Evolutionary conservation across 2,329 filamentous ascomycete species (phyloP).

Genomic region (Arachnomyces sp.): DNA sequence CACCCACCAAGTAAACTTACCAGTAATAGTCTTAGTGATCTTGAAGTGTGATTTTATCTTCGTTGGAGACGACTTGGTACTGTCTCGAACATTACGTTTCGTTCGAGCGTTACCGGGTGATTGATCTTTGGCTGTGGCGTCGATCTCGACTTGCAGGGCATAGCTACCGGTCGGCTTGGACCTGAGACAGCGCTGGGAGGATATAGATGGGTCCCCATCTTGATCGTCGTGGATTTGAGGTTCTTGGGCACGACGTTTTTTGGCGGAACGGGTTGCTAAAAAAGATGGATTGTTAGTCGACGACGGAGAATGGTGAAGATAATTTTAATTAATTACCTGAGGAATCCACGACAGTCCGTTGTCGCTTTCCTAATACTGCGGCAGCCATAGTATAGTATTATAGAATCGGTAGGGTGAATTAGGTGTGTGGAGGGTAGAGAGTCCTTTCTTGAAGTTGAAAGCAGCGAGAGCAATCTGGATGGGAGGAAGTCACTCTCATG

Average conservation of each 20-base stretch:
- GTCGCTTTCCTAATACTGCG: constrained; percentile 19
- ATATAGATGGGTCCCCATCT: constrained; percentile 15
- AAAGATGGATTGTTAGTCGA: constrained; percentile 11
- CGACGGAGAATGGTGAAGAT: constrained; percentile 6
- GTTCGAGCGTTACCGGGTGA: constrained; percentile 33
- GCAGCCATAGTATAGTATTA: constrained; percentile 31
- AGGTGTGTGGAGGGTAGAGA: constrained; percentile 10
- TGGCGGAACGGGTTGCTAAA: constrained; percentile 29
- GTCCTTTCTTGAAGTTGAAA: constrained; percentile 13
- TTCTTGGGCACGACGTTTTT: constrained; percentile 43
- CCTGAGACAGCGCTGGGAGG: constrained; percentile 25
- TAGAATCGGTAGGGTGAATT: constrained; percentile 8
- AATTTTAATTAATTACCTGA: constrained; percentile 11
- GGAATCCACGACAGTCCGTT: constrained; percentile 4
- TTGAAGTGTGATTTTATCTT: constrained; percentile 41
- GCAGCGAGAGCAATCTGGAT: constrained; percentile 19
- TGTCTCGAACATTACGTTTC: constrained; percentile 41
- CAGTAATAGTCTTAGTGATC: constrained; percentile 31
- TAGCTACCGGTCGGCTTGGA: constrained; percentile 27
- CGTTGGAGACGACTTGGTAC: constrained; percentile 37
- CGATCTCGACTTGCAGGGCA: constrained; percentile 17
- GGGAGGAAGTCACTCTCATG: constrained; percentile 11
- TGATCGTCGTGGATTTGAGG: constrained; percentile 31
- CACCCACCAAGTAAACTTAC: constrained; percentile 16
- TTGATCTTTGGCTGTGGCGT: constrained; percentile 13